A percentile compares a stretch with the other conserved stretches of the same genome.
These are phyloP conservation scores for Pisolithus albus DNA, from an alignment of 768 basidiomycete genomes.

Conservation along the genomic window DNA sequence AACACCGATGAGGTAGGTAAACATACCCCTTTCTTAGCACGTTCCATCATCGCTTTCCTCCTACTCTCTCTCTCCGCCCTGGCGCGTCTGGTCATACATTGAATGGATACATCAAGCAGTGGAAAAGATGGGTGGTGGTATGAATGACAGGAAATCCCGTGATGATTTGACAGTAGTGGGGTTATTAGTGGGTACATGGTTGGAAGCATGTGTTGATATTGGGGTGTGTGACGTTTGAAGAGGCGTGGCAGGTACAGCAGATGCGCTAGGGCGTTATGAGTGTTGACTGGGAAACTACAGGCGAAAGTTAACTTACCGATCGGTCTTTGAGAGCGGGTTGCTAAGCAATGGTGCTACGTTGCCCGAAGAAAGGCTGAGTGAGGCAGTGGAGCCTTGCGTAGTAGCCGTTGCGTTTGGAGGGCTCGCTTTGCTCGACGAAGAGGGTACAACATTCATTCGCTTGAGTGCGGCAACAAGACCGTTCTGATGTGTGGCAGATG, in stretches of 20 bases:
- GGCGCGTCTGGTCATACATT: conserved; percentile 48
- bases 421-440: not conserved
- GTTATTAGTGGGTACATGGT: conserved; percentile 28
- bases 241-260: conserved; percentile 14
- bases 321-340: conserved; percentile 30
- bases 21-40: conserved; percentile 71
- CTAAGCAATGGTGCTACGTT: not conserved
- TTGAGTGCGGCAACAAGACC: not conserved
- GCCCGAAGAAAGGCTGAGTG: not conserved
- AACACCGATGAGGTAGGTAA: not conserved
- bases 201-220: conserved; percentile 6
- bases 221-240: conserved; percentile 9
- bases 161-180: conserved; percentile 29
- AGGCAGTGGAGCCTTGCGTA: not conserved
- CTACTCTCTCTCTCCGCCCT: conserved; percentile 68
- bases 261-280: conserved; percentile 61
- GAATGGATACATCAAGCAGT: conserved; percentile 43
- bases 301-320: conserved; percentile 51
- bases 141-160: conserved; percentile 41
- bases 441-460: not conserved
- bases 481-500: conserved; percentile 11
- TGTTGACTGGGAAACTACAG: conserved; percentile 35
- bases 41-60: conserved; percentile 61
- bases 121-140: conserved; percentile 63
- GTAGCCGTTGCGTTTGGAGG: not conserved